Percentiles rank a stretch among this genome's conserved stretches.
Conservation (phyloP, 2,329 filamentous ascomycete genomes). For the Paecilomyces dactylethromorphus region DNA sequence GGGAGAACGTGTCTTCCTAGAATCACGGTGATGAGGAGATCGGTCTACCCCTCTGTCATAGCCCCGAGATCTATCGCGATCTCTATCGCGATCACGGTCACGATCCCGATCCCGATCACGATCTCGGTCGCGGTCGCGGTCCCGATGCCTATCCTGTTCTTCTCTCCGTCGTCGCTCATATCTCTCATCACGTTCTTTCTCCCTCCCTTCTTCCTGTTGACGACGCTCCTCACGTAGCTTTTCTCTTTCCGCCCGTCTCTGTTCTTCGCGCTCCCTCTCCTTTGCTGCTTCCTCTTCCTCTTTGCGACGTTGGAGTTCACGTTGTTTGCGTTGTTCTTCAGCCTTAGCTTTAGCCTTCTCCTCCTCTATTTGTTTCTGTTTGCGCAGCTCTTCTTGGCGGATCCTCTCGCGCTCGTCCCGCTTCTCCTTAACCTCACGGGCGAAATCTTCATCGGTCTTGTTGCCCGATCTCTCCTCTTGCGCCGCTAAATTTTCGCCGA, state of each 20-base stretch:
- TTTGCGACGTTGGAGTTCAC: slow-evolving; percentile 37
- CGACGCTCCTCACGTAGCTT: slow-evolving; percentile 48
- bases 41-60: slow-evolving; percentile 7
- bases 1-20: slow-evolving; percentile 23
- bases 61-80: slow-evolving; percentile 26
- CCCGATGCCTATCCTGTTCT: slow-evolving; percentile 40
- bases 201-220: slow-evolving; percentile 46
- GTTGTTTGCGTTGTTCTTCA: slow-evolving; percentile 37
- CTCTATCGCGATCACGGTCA: slow-evolving; percentile 30
- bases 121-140: slow-evolving; percentile 29
- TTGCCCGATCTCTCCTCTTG: slow-evolving; percentile 50
- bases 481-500: slow-evolving; percentile 51
- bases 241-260: slow-evolving; percentile 43
- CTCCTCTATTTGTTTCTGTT: slow-evolving; percentile 46
- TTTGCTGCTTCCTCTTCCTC: slow-evolving; percentile 42
- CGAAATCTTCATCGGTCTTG: slow-evolving; percentile 57
- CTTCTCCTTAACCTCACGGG: slow-evolving; percentile 45
- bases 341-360: slow-evolving; percentile 32
- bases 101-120: slow-evolving; percentile 41
- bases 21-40: slow-evolving; percentile 18
- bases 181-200: slow-evolving; percentile 44
- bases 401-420: slow-evolving; percentile 46
- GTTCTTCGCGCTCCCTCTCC: slow-evolving; percentile 45
- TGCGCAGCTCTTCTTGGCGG: slow-evolving; percentile 44
- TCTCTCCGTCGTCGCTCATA: slow-evolving; percentile 37